Conservation (phyloP, 192 early-diverging fungal genomes). For the Geranomyces variabilis region DNA sequence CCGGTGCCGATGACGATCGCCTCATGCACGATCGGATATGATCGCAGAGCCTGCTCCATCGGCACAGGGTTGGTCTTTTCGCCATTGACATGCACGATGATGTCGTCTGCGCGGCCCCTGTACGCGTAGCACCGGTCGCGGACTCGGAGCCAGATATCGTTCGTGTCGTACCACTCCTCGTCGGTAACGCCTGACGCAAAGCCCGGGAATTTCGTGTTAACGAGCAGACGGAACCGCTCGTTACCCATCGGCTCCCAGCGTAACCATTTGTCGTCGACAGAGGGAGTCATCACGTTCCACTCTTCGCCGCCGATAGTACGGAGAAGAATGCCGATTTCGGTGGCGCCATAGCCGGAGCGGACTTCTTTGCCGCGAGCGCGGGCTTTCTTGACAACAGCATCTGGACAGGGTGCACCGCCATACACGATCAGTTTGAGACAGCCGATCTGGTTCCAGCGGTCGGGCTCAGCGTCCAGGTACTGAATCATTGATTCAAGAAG, state of each 20-base stretch:
- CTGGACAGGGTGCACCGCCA: constrained; percentile 14
- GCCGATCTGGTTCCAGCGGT: background rate
- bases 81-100: constrained; percentile 22
- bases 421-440: background rate
- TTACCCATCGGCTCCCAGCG: constrained; percentile 8
- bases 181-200: constrained; percentile 19
- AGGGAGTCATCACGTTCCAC: constrained; percentile 8
- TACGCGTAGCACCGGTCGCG: constrained; percentile 1
- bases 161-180: constrained; percentile 20
- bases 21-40: constrained; percentile 18
- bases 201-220: background rate
- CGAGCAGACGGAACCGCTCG: background rate
- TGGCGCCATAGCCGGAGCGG: constrained; percentile 8
- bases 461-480: background rate
- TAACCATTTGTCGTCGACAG: constrained; percentile 1
- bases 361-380: background rate
- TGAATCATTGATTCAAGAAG: background rate
- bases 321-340: constrained; percentile 3
- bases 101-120: constrained; percentile 5
- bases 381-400: background rate
- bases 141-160: constrained; percentile 5
- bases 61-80: constrained; percentile 24
- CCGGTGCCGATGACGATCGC: constrained; percentile 12
- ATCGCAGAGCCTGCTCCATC: constrained; percentile 4
- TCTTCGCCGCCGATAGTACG: background rate